These are phyloP conservation scores for Astrocystis sublimbata DNA, from an alignment of 495 filamentous ascomycete species.

Conservation along the genomic window DNA sequence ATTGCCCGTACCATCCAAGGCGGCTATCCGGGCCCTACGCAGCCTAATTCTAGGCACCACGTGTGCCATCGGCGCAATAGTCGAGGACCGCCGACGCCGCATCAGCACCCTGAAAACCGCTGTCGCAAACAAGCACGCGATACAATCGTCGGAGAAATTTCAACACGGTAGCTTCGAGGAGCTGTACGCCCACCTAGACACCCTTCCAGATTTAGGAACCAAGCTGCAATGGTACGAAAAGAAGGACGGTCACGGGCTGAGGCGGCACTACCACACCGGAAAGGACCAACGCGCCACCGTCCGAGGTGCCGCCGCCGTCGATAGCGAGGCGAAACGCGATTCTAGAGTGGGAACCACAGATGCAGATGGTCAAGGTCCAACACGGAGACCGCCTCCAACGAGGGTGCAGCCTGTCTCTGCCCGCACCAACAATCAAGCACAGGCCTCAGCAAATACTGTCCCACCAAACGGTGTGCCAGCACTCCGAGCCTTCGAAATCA, in stretches of 20 bases:
- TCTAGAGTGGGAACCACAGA: background rate
- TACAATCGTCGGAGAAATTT: constrained; percentile 46
- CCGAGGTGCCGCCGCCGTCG: too few species aligned
- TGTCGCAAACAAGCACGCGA: constrained; percentile 48
- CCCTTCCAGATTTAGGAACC: constrained; percentile 25
- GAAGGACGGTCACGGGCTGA: background rate
- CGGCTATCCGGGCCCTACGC: constrained; percentile 53
- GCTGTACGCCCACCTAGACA: constrained; percentile 52
- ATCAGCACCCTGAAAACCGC: constrained; percentile 47
- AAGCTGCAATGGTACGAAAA: constrained; percentile 22
- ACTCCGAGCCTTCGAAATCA: background rate
- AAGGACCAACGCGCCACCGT: background rate
- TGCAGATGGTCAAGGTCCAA: background rate
- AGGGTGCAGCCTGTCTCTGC: background rate
- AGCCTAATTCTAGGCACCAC: constrained; percentile 54
- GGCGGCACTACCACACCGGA: background rate
- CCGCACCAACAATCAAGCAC: background rate
- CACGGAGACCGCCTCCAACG: background rate
- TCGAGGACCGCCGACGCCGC: constrained; percentile 55
- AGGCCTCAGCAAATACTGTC: background rate
- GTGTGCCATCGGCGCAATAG: constrained; percentile 52
- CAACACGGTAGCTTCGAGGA: constrained; percentile 31
- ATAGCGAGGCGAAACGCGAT: background rate
- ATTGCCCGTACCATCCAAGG: constrained; percentile 55
- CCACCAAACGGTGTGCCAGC: too few species aligned